Conservation (phyloP, 2,329 filamentous ascomycete genomes). For the Lithohypha guttulata region DNA sequence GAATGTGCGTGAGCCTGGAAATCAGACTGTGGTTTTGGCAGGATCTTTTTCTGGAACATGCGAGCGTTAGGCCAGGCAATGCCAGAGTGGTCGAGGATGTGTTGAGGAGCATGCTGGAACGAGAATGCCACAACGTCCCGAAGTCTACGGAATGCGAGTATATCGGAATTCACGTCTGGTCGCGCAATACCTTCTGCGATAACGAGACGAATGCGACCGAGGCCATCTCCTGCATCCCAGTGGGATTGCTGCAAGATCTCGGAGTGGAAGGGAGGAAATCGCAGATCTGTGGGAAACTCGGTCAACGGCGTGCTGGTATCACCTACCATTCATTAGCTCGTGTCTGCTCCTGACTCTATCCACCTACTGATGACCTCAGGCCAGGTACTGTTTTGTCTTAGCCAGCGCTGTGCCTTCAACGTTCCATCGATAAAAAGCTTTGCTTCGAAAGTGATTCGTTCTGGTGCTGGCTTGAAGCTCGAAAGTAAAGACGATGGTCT, state of each 20-base stretch:
- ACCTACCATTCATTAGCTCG: constrained; percentile 27
- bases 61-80: constrained; percentile 70
- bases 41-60: constrained; percentile 45
- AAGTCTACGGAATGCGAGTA: constrained; percentile 50
- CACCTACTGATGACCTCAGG: constrained; percentile 29
- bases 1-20: constrained; percentile 54
- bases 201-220: constrained; percentile 65
- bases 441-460: constrained; percentile 52
- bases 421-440: constrained; percentile 59
- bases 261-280: constrained; percentile 61
- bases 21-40: constrained; percentile 33
- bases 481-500: constrained; percentile 48
- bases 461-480: constrained; percentile 45
- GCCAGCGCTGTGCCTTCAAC: constrained; percentile 30
- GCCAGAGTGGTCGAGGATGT: constrained; percentile 58
- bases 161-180: constrained; percentile 30
- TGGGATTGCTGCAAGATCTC: constrained; percentile 57
- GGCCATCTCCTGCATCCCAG: constrained; percentile 60
- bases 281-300: constrained; percentile 32
- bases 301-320: neutral
- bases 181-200: constrained; percentile 57
- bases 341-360: constrained; percentile 47
- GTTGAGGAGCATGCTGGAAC: constrained; percentile 72
- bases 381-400: constrained; percentile 28
- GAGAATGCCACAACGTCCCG: constrained; percentile 68